These are phyloP conservation scores for Toxoplasma gondii DNA, from an alignment of 169 alveolate species.

Conservation along the genomic window DNA sequence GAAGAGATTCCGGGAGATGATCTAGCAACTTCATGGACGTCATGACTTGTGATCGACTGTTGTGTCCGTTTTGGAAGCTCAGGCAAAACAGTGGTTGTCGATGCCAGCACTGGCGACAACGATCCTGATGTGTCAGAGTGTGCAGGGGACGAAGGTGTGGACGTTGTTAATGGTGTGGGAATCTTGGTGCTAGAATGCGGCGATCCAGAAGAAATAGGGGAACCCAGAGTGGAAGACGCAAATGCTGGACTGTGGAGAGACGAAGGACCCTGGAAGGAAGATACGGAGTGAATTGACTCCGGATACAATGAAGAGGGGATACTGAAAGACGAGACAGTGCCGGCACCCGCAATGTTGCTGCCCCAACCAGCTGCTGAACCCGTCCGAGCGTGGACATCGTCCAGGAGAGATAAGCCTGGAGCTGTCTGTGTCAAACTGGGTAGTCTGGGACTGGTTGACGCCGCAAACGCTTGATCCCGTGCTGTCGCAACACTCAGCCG, in stretches of 20 bases:
- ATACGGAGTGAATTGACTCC: background rate
- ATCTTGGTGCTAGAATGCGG: background rate
- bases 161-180: background rate
- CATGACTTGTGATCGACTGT: too few relatives aligned
- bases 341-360: background rate
- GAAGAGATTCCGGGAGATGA: background rate
- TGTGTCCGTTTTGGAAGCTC: background rate
- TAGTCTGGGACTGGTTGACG: background rate
- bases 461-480: background rate
- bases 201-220: background rate
- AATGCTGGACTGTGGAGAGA: background rate
- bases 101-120: background rate
- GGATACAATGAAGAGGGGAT: background rate
- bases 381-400: background rate
- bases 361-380: background rate
- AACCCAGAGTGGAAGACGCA: background rate
- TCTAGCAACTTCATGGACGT: too few relatives aligned
- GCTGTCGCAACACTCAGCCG: background rate
- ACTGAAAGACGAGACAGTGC: background rate
- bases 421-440: background rate
- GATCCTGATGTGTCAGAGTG: background rate
- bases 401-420: background rate
- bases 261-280: background rate
- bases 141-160: background rate
- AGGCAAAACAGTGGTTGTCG: background rate